Evolutionary conservation across 1,139 yeast species (phyloP), one percentile per base, ranked within the genome.

Genomic region (Scheffersomyces insectosa): DNA sequence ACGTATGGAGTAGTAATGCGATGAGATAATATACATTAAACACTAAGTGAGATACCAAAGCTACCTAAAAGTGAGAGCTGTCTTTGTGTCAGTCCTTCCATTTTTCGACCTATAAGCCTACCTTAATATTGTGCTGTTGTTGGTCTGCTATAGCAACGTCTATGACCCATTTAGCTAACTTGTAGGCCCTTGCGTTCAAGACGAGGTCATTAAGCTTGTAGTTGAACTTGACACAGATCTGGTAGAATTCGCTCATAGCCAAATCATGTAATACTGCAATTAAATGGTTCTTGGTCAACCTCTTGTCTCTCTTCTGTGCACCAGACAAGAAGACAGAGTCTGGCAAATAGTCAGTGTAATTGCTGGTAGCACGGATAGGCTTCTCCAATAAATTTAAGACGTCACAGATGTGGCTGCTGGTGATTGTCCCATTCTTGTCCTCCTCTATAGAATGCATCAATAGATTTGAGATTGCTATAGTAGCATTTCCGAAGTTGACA

Each of bases 131-230:
- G 29, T 41, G 44, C 38, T 50, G 56, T 43, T 66, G 68, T 52
- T 74, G 78, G 50, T 75, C 77, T 37, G 81, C 82, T 42, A 80
- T 70, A n/a, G 84, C 85, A 37, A 76, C 77, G 53, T 84, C 89
- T 42, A 83, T 74, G 15, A 85, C 85, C 83, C 88, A 80, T 55
- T 83, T 83, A 23, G 89, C 88, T 51, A 85, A 68, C 50, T 79
- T 80, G 52, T 80, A 81, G 10, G 85, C 85, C 43, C 80, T 79
- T 6, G 84, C 79, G 44, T 79, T 75, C 40, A 85, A 66, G 30
- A 80, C 74, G 49, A 85, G 75, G 53, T 84, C 90, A 57, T 82
- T 82, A 49, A 85, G 65, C 43, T 80, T 72, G 41, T 72, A 76
- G 56, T 83, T 83, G 57, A 82, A 85, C 50, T 77, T 77, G 39